These are phyloP conservation scores for Metschnikowia baotianmanensis DNA, from an alignment of 805 yeast species.

Conservation along the genomic window DNA sequence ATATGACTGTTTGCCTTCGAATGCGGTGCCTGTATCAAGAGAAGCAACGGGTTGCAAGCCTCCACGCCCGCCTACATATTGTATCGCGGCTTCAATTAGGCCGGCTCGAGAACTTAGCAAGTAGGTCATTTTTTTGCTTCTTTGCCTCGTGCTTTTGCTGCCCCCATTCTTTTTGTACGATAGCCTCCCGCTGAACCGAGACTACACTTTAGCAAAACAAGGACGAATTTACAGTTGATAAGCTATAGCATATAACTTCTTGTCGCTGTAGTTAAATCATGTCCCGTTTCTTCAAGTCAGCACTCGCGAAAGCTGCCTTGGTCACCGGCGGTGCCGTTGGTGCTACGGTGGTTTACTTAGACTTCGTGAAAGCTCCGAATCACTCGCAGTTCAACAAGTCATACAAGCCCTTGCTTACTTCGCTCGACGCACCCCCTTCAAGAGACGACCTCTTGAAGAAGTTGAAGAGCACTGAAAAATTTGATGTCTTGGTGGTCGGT, in stretches of 20 bases:
- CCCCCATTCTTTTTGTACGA: conserved; percentile 2
- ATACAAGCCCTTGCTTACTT: conserved; percentile 45
- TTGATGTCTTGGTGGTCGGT: conserved; percentile 84
- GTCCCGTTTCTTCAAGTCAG: conserved; percentile 22
- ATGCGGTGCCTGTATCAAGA: conserved; percentile 3
- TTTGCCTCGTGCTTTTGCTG: not conserved
- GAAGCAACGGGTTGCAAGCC: conserved; percentile 14
- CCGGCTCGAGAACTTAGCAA: conserved; percentile 8
- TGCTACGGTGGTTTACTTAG: conserved; percentile 38
- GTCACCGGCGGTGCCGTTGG: conserved; percentile 36
- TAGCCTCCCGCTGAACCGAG: not conserved
- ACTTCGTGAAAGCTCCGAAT: conserved; percentile 37
- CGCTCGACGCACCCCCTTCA: conserved; percentile 51
- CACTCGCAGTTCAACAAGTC: conserved; percentile 24
- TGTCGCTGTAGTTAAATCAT: conserved; percentile 8
- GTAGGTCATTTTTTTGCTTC: not conserved
- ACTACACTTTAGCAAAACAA: not conserved
- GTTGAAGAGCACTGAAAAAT: conserved; percentile 40
- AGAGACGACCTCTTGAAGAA: conserved; percentile 50
- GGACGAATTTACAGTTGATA: not conserved
- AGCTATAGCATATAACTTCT: not conserved
- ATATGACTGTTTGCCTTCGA: not conserved
- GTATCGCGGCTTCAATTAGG: conserved; percentile 15
- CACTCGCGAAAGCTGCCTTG: conserved; percentile 29
- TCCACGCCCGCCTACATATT: conserved; percentile 17